phyloP scores from a whole-genome alignment of 805 yeast genomes.

The Ogataea polymorpha region DNA sequence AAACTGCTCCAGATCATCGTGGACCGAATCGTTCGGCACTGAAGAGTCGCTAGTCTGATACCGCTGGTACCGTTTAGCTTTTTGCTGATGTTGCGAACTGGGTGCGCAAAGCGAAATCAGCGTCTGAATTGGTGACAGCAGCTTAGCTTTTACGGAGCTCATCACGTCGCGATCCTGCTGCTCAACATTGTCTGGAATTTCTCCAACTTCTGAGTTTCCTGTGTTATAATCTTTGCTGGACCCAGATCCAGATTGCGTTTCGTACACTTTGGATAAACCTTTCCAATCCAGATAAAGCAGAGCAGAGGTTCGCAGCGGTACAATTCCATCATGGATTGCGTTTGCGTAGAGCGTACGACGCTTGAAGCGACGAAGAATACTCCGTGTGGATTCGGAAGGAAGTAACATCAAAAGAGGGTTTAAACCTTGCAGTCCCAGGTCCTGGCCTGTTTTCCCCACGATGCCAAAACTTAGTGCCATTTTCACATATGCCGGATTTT shows the following conservation, averaged over 20 bases:
- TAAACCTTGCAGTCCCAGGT: conserved; percentile 59
- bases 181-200: conserved; percentile 32
- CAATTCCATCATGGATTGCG: conserved; percentile 90
- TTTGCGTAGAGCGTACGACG: conserved; percentile 86
- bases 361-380: conserved; percentile 57
- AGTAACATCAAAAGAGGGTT: conserved; percentile 72
- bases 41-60: conserved; percentile 28
- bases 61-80: conserved; percentile 24
- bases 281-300: conserved; percentile 82
- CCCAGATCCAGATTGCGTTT: conserved; percentile 16
- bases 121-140: conserved; percentile 42
- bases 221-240: conserved; percentile 7
- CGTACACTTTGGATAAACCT: conserved; percentile 54
- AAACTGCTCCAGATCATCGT: conserved; percentile 13
- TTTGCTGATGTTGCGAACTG: conserved; percentile 20
- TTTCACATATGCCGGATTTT: conserved; percentile 82
- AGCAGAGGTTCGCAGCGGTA: conserved; percentile 88
- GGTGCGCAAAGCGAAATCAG: conserved; percentile 44
- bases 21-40: conserved; percentile 6
- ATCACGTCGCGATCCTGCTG: conserved; percentile 8
- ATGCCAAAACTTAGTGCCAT: conserved; percentile 82
- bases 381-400: conserved; percentile 73
- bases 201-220: conserved; percentile 21
- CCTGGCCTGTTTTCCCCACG: conserved; percentile 92
- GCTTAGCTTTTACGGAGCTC: conserved; percentile 21